Percentiles rank a stretch among this genome's conserved stretches.
Conservation (phyloP, 768 basidiomycete species). For the Rhizopogon vulgaris region DNA sequence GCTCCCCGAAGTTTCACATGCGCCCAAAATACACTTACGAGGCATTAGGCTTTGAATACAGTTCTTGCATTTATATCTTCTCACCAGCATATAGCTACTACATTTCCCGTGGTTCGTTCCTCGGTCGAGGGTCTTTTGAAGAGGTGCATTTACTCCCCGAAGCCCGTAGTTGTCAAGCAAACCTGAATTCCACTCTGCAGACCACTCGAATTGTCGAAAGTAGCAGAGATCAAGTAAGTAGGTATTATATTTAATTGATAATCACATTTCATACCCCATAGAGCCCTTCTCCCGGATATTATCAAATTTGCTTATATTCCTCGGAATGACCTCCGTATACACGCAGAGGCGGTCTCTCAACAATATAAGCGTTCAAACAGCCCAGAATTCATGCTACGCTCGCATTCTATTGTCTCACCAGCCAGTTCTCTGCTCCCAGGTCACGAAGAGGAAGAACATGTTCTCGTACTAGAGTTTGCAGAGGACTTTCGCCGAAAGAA, state of each 20-base stretch:
- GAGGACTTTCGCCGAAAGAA: conserved; percentile 35
- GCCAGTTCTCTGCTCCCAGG: conserved; percentile 21
- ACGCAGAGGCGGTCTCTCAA: conserved; percentile 29
- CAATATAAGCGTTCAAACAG: conserved; percentile 26
- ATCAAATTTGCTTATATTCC: conserved; percentile 82
- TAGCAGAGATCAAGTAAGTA: conserved; percentile 78
- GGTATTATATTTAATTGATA: background rate
- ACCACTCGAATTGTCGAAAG: conserved; percentile 67
- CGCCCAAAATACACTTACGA: background rate
- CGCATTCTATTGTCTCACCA: conserved; percentile 1
- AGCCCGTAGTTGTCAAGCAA: background rate
- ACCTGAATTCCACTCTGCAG: conserved; percentile 30
- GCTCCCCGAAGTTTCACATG: background rate
- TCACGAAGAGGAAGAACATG: conserved; percentile 37
- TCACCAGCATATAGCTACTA: conserved; percentile 72
- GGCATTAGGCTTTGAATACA: conserved; percentile 71
- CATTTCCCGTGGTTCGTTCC: conserved; percentile 65
- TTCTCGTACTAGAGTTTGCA: conserved; percentile 45
- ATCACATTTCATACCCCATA: conserved; percentile 19
- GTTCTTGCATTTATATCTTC: conserved; percentile 85
- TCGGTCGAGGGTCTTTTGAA: conserved; percentile 81
- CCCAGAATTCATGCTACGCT: conserved; percentile 35
- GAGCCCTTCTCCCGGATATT: conserved; percentile 76
- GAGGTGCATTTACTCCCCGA: conserved; percentile 37
- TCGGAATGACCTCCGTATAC: conserved; percentile 50